Conservation (phyloP, 495 filamentous ascomycete genomes). For the Penicillium pulvis region DNA sequence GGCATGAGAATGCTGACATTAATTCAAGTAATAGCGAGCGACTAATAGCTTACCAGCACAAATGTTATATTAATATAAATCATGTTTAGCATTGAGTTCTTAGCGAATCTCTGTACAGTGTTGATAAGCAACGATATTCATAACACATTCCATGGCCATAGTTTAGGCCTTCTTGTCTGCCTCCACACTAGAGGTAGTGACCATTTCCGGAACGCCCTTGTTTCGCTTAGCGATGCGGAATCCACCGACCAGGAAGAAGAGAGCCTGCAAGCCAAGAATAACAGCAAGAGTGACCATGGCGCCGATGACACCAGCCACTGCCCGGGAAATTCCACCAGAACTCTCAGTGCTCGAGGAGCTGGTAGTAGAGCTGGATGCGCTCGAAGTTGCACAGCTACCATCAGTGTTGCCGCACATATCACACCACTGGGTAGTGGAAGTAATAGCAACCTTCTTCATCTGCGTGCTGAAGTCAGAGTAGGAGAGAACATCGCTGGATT, state of each 20-base stretch:
- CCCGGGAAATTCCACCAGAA: conserved; percentile 39
- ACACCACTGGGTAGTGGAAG: conserved; percentile 46
- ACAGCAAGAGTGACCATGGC: conserved; percentile 63
- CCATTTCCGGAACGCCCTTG: conserved; percentile 17
- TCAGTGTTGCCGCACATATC: conserved; percentile 44
- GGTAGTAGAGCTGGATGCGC: conserved; percentile 13
- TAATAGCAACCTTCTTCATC: conserved; percentile 44
- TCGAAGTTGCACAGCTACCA: conserved; percentile 35
- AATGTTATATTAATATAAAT: not conserved
- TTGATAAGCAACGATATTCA: not conserved
- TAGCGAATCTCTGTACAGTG: not conserved
- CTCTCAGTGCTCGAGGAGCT: conserved; percentile 10
- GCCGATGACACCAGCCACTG: conserved; percentile 60
- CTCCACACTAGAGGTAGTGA: conserved; percentile 3
- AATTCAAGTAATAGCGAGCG: too few relatives aligned
- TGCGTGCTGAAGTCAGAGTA: conserved; percentile 44
- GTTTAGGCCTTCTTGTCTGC: conserved; percentile 24
- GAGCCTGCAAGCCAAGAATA: conserved; percentile 48
- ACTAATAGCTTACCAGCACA: not conserved
- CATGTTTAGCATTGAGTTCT: not conserved
- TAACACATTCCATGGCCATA: not conserved
- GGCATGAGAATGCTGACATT: too few relatives aligned
- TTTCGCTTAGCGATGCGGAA: conserved; percentile 31
- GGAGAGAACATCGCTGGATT: conserved; percentile 26
- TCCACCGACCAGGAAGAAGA: conserved; percentile 44